Percentiles rank a stretch among this genome's conserved stretches.
phyloP scores from a whole-genome alignment of 2,329 filamentous ascomycete species.

The Metarhizium humberi region DNA sequence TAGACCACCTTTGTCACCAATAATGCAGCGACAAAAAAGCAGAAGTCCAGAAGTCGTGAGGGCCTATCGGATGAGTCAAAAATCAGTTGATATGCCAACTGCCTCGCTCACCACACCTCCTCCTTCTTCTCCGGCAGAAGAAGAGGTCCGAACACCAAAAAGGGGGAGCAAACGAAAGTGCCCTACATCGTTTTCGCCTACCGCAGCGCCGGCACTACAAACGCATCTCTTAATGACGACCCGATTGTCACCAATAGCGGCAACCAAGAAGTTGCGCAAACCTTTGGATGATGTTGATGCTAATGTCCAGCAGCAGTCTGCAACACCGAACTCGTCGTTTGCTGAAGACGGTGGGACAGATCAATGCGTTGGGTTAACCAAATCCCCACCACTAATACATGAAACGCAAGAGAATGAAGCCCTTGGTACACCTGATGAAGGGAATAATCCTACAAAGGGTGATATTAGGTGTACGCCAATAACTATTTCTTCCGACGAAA shows the following conservation, averaged over 20 bases:
- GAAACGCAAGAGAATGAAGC: not conserved
- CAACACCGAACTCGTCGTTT: not conserved
- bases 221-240: not conserved
- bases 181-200: not conserved
- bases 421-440: not conserved
- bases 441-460: not conserved
- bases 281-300: slow-evolving; percentile 15
- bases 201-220: slow-evolving; percentile 10
- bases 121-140: slow-evolving; percentile 6
- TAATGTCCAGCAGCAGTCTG: slow-evolving; percentile 10
- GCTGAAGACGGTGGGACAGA: not conserved
- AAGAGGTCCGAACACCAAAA: not conserved
- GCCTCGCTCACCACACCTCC: slow-evolving; percentile 7
- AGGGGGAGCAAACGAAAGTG: slow-evolving; percentile 6
- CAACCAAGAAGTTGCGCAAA: slow-evolving; percentile 6
- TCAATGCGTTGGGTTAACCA: not conserved
- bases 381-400: not conserved
- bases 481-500: not conserved
- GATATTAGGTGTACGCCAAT: not conserved
- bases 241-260: not conserved
- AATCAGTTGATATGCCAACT: not conserved
- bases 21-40: not conserved
- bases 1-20: not conserved
- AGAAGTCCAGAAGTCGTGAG: not conserved
- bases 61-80: not conserved